Conservation (phyloP, 345 rosid genomes). For the Brassica carinata region DNA sequence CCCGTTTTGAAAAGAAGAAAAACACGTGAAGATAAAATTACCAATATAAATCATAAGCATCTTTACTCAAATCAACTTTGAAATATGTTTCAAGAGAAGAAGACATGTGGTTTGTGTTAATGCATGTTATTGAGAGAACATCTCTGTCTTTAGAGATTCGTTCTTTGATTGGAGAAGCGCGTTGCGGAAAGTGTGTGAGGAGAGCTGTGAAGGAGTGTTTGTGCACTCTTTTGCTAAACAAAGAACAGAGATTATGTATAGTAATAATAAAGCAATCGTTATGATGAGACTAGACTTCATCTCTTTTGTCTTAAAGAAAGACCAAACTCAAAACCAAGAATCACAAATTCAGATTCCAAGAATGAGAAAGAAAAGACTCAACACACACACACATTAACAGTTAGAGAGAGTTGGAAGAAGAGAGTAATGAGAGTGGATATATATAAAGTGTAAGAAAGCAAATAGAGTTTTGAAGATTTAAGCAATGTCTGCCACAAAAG, state of each 20-base stretch:
- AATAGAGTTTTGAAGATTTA: slow-evolving; percentile 20
- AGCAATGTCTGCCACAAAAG: slow-evolving; percentile 35
- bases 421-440: slow-evolving; percentile 26
- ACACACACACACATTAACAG: slow-evolving; percentile 8
- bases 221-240: slow-evolving; percentile 79
- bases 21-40: background rate
- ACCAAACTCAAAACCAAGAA: background rate
- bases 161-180: slow-evolving; percentile 65
- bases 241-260: slow-evolving; percentile 29
- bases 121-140: slow-evolving; percentile 46
- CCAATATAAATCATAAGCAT: background rate
- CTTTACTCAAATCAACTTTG: background rate
- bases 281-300: background rate
- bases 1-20: background rate
- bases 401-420: background rate
- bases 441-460: slow-evolving; percentile 34
- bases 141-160: slow-evolving; percentile 63
- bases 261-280: background rate
- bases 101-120: slow-evolving; percentile 4
- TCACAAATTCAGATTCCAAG: background rate
- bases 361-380: slow-evolving; percentile 11
- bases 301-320: background rate
- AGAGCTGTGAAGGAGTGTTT: slow-evolving; percentile 60
- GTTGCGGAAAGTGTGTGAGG: slow-evolving; percentile 75
- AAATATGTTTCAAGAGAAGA: background rate